Base-by-base conservation (phyloP, 2,329 filamentous ascomycete species). In the Cladosporium halotolerans region DNA sequence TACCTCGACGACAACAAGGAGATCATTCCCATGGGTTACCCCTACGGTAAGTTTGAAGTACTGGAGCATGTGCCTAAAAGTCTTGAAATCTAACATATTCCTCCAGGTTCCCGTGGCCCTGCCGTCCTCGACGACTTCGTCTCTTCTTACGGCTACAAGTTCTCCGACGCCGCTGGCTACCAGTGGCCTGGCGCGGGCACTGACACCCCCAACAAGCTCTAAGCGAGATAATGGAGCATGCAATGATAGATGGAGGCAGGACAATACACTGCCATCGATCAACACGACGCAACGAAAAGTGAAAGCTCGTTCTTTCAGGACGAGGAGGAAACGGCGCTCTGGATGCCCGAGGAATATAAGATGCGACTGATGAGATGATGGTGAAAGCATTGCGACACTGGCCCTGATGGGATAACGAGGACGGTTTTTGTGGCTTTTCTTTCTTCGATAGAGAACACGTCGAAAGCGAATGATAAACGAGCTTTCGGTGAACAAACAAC, bases 1-100 rank as follows among this genome's bases (percentile, higher is more conserved):
- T 99, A 99, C 76, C 83, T 99, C 10, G 95, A 99, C 61, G 90
- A 96, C 70, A 96, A 97, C 81, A 96, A 96, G 81, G 93, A 99
- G 76, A 97, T 99, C 62, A 88, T 96, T 56, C 93, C 93, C 23
- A 99, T 99, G 93, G 92, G 96, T 69, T 99, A 99, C 76, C 92
- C 95, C 62, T 99, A 99, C 70, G 93, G 93, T 96, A 76, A 76
- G 87, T 72, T 4, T 9, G 48, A 36, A 41, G 3, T 10, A 11
- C 16, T 28, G 31, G 7, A n/a, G n/a, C 23, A 28, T 23, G 9
- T n/a, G 4, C 33, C 8, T 5, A 39, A 36, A 38, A 13, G 4
- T 6, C 18, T 33, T 36, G 39, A 4, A 38, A 38, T 19, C 55
- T 58, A 45, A 59, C 45, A n/a, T 34, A 38, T 10, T 9, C 18